Evolutionary conservation across 2,329 filamentous ascomycete genomes (phyloP), one percentile per base, ranked within the genome.

Genomic region (Ophiocordyceps robertsii): DNA sequence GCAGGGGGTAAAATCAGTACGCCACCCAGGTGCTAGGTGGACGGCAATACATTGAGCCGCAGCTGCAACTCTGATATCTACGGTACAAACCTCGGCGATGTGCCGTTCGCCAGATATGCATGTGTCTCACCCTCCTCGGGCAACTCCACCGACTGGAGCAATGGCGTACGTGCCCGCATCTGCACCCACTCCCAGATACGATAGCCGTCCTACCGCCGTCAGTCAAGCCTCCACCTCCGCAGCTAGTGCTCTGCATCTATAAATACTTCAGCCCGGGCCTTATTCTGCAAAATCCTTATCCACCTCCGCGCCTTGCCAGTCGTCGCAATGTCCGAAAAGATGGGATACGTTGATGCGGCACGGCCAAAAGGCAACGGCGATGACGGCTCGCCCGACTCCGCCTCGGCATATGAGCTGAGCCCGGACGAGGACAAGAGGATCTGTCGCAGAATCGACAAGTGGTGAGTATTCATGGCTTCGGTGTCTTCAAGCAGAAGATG

Each of bases 391-490:
- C 11, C 19, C 13, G 40, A 29, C 10, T 11, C 17, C 29, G 11
- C 19, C 17, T 9, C n/a, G 14, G 33, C 33, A 17, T 7, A 51
- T 39, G 47, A 46, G 16, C 38, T 55, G 6, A 50, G 42, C 6
- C 40, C 42, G 3, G 51, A 55, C 10, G 56, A 59, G 29, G 53
- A 75, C 49, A 73, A 68, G 48, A 61, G 72, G n/a, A 53, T 83
- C 14, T 53, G 82, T n/a, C 60, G 66, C 16, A 72, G 66, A 42
- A 80, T 82, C 45, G 79, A 83, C 55, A 30, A 33, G 14, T 70
- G 65, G 68, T 72, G 77, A 52, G 58, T 78, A 12, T 37, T 16
- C n/a, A 33, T 5, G 31, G 9, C 12, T 33, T 33, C 12, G 9
- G 31, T 16, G 4, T 33, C 12, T 33, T 33, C 24, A n/a, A n/a